A percentile compares a stretch with the other conserved stretches of the same genome.
Evolutionary conservation across 768 basidiomycete species (phyloP).

Genomic region (Neoboletus subvelutipes): DNA sequence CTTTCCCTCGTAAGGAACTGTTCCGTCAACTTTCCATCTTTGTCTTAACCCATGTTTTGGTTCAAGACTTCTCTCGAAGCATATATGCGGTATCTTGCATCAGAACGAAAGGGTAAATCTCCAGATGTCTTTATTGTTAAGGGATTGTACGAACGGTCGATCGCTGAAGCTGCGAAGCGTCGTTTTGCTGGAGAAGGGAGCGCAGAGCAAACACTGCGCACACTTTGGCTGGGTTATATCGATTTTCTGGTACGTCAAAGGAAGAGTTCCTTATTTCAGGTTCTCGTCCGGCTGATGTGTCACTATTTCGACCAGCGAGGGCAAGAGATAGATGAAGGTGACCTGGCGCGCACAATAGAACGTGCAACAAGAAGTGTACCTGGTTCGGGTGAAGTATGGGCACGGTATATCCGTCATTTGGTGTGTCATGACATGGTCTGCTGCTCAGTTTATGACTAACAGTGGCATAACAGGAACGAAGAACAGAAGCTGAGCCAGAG

Average conservation of each 20-base stretch:
- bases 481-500: constrained; percentile 8
- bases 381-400: constrained; percentile 75
- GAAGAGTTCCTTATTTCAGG: background rate
- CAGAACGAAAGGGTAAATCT: constrained; percentile 59
- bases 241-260: constrained; percentile 59
- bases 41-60: constrained; percentile 16
- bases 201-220: constrained; percentile 56
- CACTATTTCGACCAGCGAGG: constrained; percentile 19
- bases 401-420: constrained; percentile 69
- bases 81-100: constrained; percentile 61
- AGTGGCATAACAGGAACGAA: constrained; percentile 19
- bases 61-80: constrained; percentile 48
- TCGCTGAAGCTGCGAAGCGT: constrained; percentile 65
- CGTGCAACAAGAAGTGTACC: constrained; percentile 75
- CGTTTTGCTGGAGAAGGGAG: constrained; percentile 52
- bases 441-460: background rate
- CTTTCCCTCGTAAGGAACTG: constrained; percentile 49
- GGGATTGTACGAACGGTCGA: constrained; percentile 70
- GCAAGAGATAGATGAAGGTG: constrained; percentile 42
- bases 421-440: constrained; percentile 38
- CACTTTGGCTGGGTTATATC: constrained; percentile 74
- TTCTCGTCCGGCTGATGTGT: background rate
- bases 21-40: background rate
- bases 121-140: constrained; percentile 58
- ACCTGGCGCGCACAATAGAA: constrained; percentile 43